Evolutionary conservation across 331 rosid species (phyloP).

Genomic region (Stylosanthes scabra): DNA sequence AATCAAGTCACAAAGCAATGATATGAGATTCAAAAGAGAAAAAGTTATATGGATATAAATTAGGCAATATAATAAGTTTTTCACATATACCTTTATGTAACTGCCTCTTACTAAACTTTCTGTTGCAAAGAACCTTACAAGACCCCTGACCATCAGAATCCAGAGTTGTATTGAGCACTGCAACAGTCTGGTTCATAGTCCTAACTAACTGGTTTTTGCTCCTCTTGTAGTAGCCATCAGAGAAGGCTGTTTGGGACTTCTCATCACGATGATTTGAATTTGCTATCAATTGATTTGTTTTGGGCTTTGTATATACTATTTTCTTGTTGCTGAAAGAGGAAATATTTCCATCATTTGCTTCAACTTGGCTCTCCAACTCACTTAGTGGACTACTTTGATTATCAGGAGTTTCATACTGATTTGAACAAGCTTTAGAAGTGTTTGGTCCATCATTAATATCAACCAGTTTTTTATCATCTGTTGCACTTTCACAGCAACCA

Average conservation of each 20-base stretch:
- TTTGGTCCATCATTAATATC: conserved; percentile 49
- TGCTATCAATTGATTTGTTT: conserved; percentile 91
- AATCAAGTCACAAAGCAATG: conserved; percentile 27
- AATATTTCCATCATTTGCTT: conserved; percentile 49
- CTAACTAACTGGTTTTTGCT: conserved; percentile 83
- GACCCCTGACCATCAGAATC: conserved; percentile 54
- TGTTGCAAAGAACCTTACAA: conserved; percentile 54
- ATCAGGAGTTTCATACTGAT: conserved; percentile 52
- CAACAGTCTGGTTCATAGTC: conserved; percentile 55
- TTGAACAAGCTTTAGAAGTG: conserved; percentile 46
- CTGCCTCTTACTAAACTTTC: conserved; percentile 65
- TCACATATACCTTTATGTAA: conserved; percentile 66
- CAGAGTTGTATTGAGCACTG: conserved; percentile 46
- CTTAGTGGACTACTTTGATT: conserved; percentile 47
- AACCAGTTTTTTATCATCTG: conserved; percentile 45
- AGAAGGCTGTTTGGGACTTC: conserved; percentile 56
- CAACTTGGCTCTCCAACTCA: conserved; percentile 54
- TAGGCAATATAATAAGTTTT: conserved; percentile 34
- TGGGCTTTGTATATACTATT: conserved; percentile 77
- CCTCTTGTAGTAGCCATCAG: conserved; percentile 90
- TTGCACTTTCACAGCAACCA: conserved; percentile 50
- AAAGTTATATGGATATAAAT: conserved; percentile 21
- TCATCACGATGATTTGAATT: conserved; percentile 66
- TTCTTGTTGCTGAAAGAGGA: conserved; percentile 54
- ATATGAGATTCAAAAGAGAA: conserved; percentile 18